A percentile compares a stretch with the other conserved stretches of the same genome.
Evolutionary conservation across 352 stramenopile genomes (phyloP).

Genomic region (Globisporangium apiculatum): DNA sequence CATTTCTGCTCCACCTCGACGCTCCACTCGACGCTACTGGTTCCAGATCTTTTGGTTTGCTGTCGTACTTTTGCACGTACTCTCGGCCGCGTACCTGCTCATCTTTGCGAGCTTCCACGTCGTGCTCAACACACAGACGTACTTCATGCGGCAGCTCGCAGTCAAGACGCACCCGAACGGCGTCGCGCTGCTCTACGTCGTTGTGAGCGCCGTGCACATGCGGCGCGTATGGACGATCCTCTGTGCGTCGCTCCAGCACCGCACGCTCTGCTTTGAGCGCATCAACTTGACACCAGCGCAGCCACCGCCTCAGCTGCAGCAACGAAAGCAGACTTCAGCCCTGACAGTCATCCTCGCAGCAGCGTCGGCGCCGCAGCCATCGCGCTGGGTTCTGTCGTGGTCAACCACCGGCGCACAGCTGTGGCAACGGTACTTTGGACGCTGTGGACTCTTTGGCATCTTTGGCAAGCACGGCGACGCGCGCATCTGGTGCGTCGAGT

Average conservation of each 20-base stretch:
- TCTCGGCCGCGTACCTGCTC: conserved; percentile 2
- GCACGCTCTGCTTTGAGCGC: conserved; percentile 2
- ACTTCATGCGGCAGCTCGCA: conserved; percentile 9
- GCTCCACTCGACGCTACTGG: too few relatives aligned
- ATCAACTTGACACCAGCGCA: neutral
- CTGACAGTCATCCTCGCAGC: neutral
- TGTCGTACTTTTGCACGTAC: neutral
- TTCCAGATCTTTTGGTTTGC: conserved; percentile 1
- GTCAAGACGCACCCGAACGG: neutral
- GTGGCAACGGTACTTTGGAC: conserved; percentile 1
- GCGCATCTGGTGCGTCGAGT: conserved; percentile 7
- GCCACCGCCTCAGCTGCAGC: neutral
- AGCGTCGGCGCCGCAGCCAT: neutral
- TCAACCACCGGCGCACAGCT: neutral
- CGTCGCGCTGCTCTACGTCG: conserved; percentile 1
- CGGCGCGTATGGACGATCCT: neutral
- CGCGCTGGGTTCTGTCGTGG: neutral
- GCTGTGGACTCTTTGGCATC: conserved; percentile 3
- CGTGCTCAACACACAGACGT: neutral
- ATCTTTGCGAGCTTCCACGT: conserved; percentile 1
- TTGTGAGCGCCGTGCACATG: neutral
- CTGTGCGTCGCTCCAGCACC: neutral
- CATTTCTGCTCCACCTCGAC: too few relatives aligned
- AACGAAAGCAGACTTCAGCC: neutral
- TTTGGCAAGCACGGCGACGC: conserved; percentile 8